These are phyloP conservation scores for Beta lomatogona DNA, from an alignment of 179 eudicot genomes.

Conservation along the genomic window DNA sequence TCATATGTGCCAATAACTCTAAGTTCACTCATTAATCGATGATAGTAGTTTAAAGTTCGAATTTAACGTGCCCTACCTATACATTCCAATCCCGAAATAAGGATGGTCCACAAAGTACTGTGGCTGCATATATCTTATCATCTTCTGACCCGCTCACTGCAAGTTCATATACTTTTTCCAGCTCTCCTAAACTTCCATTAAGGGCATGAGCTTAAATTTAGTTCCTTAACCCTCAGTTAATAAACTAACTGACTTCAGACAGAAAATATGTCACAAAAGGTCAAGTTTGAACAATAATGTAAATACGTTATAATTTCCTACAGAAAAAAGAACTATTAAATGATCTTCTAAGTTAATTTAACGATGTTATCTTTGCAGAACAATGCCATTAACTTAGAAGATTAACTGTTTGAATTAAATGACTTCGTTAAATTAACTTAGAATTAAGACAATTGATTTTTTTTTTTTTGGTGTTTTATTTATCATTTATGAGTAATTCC, in stretches of 20 bases:
- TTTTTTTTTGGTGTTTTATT: too few species aligned
- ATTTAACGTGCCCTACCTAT: slow-evolving; percentile 52
- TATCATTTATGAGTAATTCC: too few species aligned
- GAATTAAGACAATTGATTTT: too few species aligned
- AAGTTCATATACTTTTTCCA: slow-evolving; percentile 81
- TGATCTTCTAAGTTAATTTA: too few species aligned
- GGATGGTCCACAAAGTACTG: slow-evolving; percentile 90
- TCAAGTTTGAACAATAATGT: slow-evolving; percentile 28
- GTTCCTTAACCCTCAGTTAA: too few species aligned
- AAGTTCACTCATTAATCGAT: not conserved
- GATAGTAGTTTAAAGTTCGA: not conserved
- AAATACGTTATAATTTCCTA: too few species aligned
- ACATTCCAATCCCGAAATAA: slow-evolving; percentile 83
- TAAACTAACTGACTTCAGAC: too few species aligned
- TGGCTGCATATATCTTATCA: slow-evolving; percentile 86
- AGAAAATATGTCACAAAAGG: slow-evolving; percentile 42
- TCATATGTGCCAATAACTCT: slow-evolving; percentile 14
- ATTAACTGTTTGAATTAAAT: too few species aligned
- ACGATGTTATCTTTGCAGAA: too few species aligned
- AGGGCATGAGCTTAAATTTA: slow-evolving; percentile 87
- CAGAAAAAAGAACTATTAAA: too few species aligned
- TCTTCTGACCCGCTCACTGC: slow-evolving; percentile 86
- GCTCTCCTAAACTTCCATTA: slow-evolving; percentile 99
- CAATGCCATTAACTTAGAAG: too few species aligned
- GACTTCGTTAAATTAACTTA: too few species aligned